Conservation (phyloP, 352 stramenopile genomes). For the Globisporangium okanoganense region DNA sequence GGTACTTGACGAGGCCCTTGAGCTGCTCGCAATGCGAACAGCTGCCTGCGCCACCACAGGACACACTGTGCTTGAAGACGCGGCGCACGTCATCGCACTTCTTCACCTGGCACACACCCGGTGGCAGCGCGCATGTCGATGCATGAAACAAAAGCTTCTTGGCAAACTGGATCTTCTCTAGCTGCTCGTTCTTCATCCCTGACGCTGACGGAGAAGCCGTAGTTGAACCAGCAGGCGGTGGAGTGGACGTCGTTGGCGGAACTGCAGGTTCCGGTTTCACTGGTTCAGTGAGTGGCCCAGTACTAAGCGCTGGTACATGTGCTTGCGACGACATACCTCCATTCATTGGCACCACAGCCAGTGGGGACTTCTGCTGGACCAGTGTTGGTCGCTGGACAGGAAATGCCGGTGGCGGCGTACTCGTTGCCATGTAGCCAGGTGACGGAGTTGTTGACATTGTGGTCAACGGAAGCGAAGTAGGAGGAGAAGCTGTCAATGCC, state of each 20-base stretch:
- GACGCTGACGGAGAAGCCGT: slow-evolving; percentile 19
- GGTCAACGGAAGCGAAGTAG: not conserved
- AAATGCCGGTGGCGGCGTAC: not conserved
- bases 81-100: slow-evolving; percentile 84
- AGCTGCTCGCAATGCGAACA: slow-evolving; percentile 82
- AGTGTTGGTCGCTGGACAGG: slow-evolving; percentile 23
- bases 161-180: slow-evolving; percentile 84
- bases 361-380: slow-evolving; percentile 5
- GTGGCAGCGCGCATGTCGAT: slow-evolving; percentile 50
- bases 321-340: not conserved
- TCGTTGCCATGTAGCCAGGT: slow-evolving; percentile 2
- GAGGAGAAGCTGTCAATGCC: not conserved
- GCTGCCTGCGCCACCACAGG: slow-evolving; percentile 57
- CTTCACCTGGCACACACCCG: slow-evolving; percentile 76
- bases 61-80: slow-evolving; percentile 84
- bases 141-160: slow-evolving; percentile 79
- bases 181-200: slow-evolving; percentile 46
- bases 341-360: not conserved
- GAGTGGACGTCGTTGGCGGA: not conserved
- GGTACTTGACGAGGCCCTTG: slow-evolving; percentile 81
- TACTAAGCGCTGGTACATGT: not conserved
- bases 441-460: not conserved
- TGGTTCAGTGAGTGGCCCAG: slow-evolving; percentile 11
- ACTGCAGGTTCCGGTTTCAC: slow-evolving; percentile 29
- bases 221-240: not conserved